Evolutionary conservation across 257 asterid species (phyloP).

Genomic region (Ophiorrhiza pumila): DNA sequence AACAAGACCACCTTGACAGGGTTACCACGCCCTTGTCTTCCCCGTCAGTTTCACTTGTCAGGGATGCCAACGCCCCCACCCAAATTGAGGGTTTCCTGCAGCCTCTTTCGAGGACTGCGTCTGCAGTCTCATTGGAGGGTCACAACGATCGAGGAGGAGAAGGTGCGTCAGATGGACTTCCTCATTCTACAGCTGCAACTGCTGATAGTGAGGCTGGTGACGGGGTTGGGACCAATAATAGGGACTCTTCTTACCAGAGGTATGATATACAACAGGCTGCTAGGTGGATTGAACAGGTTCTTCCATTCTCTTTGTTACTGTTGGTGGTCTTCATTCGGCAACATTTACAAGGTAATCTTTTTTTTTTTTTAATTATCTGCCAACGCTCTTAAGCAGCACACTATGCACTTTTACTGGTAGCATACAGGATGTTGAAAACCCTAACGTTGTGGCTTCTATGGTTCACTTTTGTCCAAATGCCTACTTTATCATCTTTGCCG

Average conservation of each 20-base stretch:
- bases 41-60: slow-evolving; percentile 29
- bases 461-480: not conserved
- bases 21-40: slow-evolving; percentile 28
- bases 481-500: not conserved
- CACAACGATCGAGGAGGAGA: slow-evolving; percentile 52
- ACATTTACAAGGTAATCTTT: slow-evolving; percentile 64
- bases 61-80: slow-evolving; percentile 30
- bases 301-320: slow-evolving; percentile 77
- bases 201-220: slow-evolving; percentile 41
- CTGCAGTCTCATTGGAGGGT: slow-evolving; percentile 60
- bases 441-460: too few species aligned
- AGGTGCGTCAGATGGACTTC: slow-evolving; percentile 37
- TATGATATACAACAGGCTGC: slow-evolving; percentile 90
- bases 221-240: slow-evolving; percentile 42
- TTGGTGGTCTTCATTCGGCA: slow-evolving; percentile 80
- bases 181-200: slow-evolving; percentile 29
- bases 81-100: slow-evolving; percentile 35
- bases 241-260: slow-evolving; percentile 87
- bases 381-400: not conserved
- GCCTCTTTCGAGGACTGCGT: slow-evolving; percentile 49
- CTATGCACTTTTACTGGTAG: not conserved
- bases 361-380: slow-evolving; percentile 12
- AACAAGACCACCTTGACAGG: slow-evolving; percentile 53
- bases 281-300: slow-evolving; percentile 83
- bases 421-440: too few species aligned